Evolutionary conservation across 2,329 filamentous ascomycete genomes (phyloP), one percentile per base, ranked within the genome.

Genomic region (Aspergillus tamarii): DNA sequence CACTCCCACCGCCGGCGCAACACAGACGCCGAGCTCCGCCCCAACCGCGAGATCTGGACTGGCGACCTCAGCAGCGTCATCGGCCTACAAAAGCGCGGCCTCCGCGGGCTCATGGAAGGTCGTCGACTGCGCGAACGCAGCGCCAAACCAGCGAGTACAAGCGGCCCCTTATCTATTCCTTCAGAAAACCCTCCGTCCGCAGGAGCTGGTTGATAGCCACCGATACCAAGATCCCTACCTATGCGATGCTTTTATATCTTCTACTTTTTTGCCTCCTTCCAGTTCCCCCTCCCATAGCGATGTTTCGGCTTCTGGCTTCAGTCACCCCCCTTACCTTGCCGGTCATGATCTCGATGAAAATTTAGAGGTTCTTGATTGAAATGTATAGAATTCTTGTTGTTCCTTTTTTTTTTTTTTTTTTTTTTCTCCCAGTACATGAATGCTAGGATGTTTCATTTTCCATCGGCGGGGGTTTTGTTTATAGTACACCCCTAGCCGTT

Each of bases 61-160:
- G 82, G 81, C 82, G 86, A 72, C 89, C 90, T 63, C 87, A 96
- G 81, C 80, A 92, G 92, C 56, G 94, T 98, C 3, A 96, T 99
- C 69, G 95, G 95, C 0, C 77, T 99, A 67, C 95, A 99, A 82
- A 99, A 99, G 82, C 86, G 95, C 60, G 95, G 95, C 0, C 78
- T 99, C 41, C 85, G 94, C 64, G 95, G 95, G 0, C 78, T 99
- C 69, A 98, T 99, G 95, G 95, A 98, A 78, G 94, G 94, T 4
- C 84, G 94, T 52, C 85, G 94, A 64, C 89, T 97, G 83, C 84
- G 94, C 52, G 93, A 96, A 77, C 84, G 92, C 67, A 85, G 84
- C 14, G 78, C 68, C 8, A 77, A 77, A 57, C 74, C 75, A 1
- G 59, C 72, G 3, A 75, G 72, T 48, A 61, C 62, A 30, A 54